Conservation (phyloP, 148 eudicot species). For the Selenicereus undatus region DNA sequence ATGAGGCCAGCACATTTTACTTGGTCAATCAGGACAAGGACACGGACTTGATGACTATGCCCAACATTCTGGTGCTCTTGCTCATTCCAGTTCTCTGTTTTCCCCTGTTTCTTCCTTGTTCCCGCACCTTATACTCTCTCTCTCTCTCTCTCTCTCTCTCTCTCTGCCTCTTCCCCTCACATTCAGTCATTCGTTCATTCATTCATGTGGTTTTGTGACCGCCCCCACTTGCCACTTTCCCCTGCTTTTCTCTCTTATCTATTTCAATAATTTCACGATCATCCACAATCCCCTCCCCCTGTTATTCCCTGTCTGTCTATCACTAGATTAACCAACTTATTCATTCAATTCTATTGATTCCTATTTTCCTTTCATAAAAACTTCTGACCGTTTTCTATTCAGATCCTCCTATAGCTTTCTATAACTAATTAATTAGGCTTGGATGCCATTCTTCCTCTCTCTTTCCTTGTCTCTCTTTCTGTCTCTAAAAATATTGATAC, state of each 20-base stretch:
- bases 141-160: conserved; percentile 4
- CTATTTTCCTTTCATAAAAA: conserved; percentile 1
- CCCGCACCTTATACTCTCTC: conserved; percentile 13
- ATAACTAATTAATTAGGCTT: background rate
- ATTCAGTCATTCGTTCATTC: background rate
- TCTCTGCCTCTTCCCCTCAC: conserved; percentile 2
- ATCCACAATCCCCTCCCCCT: conserved; percentile 6
- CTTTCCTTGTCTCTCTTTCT: background rate
- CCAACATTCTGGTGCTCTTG: background rate
- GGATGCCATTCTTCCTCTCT: background rate
- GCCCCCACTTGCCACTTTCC: background rate
- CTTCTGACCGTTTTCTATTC: conserved; percentile 1
- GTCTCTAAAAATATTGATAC: background rate
- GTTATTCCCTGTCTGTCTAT: background rate
- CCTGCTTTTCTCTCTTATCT: background rate
- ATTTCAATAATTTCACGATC: conserved; percentile 16
- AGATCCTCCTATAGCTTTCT: conserved; percentile 13
- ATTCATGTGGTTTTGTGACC: background rate
- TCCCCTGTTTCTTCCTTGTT: conserved; percentile 1
- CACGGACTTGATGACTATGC: background rate
- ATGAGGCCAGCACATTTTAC: no score
- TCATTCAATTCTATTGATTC: background rate
- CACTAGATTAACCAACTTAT: background rate
- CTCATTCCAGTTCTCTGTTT: conserved; percentile 11
- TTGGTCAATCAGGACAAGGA: background rate